Evolutionary conservation across 805 yeast species (phyloP), one percentile per base, ranked within the genome.

Genomic region (Kluyveromyces wickerhamii): DNA sequence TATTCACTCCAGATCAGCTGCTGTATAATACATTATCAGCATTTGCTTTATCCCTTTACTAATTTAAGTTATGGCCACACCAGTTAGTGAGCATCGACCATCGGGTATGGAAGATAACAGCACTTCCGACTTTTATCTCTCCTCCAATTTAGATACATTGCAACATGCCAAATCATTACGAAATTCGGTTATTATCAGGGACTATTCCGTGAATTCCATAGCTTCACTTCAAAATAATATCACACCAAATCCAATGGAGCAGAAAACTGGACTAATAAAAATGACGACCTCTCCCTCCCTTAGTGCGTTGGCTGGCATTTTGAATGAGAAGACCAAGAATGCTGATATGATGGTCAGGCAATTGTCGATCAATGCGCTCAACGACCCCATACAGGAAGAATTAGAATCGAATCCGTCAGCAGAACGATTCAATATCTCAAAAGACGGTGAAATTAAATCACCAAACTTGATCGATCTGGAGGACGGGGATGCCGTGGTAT

Each of bases 271-370:
- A 12, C 14, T 30, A 7, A 47, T 57, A 13, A 57, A 59, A 25
- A 62, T 65, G 59, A 61, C 67, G 3, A 54, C 65, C 15, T 65
- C 69, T 2, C 71, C 71, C 3, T 63, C 69, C 0, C 47, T 66
- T 23, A 59, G 66, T 38, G 69, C 68, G 0, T 40, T 66, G n/a
- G 67, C 68, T 1, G 57, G 57, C 23, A 55, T 65, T 17, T 45
- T 66, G 24, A 63, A 59, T 36, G 62, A 59, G 35, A 64, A 62
- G 27, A 51, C 60, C 4, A 54, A 51, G 20, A 47, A 40, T 29
- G 57, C 59, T 12, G 59, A 50, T 23, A 44, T 39, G 24, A 48
- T 42, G 29, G 47, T 41, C 40, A 43, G 44, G 20, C 16, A 22
- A 7, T 6, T 30, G n/a, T 29, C 41, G 7, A 40, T 42, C 29